A percentile compares a stretch with the other conserved stretches of the same genome.
Evolutionary conservation across 495 filamentous ascomycete genomes (phyloP).

Genomic region (Entonaema liquescens): DNA sequence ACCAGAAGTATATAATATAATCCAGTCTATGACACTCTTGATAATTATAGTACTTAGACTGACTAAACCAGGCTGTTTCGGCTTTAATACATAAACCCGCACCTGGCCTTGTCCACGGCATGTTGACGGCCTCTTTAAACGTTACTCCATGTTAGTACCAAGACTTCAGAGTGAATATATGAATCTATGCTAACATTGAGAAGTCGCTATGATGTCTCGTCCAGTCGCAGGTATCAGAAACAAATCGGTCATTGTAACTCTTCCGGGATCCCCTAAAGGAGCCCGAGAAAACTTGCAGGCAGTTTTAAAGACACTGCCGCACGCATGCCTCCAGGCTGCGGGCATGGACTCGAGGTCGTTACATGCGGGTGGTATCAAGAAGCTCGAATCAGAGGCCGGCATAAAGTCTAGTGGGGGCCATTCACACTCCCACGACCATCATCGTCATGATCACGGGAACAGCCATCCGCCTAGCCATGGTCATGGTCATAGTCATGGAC

Average conservation of each 20-base stretch:
- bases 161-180: not conserved
- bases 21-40: not conserved
- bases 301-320: conserved; percentile 87
- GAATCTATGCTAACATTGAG: not conserved
- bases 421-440: conserved; percentile 37
- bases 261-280: conserved; percentile 97
- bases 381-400: conserved; percentile 86
- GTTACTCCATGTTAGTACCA: conserved; percentile 83
- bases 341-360: conserved; percentile 82
- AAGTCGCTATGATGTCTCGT: conserved; percentile 97
- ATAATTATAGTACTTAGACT: not conserved
- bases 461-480: conserved; percentile 60
- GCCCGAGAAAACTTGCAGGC: conserved; percentile 94
- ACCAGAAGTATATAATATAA: conserved; percentile 71
- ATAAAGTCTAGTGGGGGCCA: conserved; percentile 49
- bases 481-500: conserved; percentile 65
- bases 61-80: conserved; percentile 71
- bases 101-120: conserved; percentile 89
- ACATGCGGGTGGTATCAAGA: conserved; percentile 81
- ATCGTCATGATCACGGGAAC: conserved; percentile 49
- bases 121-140: conserved; percentile 84
- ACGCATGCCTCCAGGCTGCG: conserved; percentile 90
- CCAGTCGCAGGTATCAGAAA: conserved; percentile 91
- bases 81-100: conserved; percentile 87
- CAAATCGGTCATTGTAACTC: conserved; percentile 83